Conservation (phyloP, 176 grass and related monocot genomes). For the Hyparrhenia diplandra region DNA sequence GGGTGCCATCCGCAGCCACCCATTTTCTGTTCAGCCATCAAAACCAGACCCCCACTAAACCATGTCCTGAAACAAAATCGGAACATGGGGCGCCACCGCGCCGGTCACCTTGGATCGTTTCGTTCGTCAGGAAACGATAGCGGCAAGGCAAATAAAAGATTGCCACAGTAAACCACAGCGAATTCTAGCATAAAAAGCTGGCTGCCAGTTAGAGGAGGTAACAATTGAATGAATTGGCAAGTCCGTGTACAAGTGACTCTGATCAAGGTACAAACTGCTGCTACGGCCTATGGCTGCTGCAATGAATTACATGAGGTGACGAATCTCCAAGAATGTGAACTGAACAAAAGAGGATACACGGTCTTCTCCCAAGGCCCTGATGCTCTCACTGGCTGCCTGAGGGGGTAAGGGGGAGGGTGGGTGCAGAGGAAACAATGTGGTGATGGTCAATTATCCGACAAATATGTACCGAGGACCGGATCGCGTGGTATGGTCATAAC, state of each 20-base stretch:
- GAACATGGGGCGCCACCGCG: no score
- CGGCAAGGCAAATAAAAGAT: not conserved
- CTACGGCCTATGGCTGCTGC: slow-evolving; percentile 39
- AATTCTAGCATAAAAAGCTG: not conserved
- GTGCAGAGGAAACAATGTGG: slow-evolving; percentile 34
- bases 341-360: slow-evolving; percentile 42
- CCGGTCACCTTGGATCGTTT: not conserved
- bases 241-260: slow-evolving; percentile 46
- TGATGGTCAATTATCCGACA: slow-evolving; percentile 51
- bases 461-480: slow-evolving; percentile 46
- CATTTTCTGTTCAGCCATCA: not conserved
- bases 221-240: slow-evolving; percentile 69
- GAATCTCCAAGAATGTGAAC: slow-evolving; percentile 40
- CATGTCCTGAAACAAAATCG: not conserved
- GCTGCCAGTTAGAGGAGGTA: slow-evolving; percentile 19
- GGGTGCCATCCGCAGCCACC: no score
- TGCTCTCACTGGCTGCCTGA: not conserved
- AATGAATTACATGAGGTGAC: slow-evolving; percentile 42
- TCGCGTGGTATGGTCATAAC: not conserved
- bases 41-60: not conserved
- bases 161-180: not conserved
- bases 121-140: not conserved
- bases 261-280: slow-evolving; percentile 22
- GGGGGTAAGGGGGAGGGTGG: not conserved
- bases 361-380: not conserved